Conservation (phyloP, 345 rosid genomes). For the Fremontodendron californicum region DNA sequence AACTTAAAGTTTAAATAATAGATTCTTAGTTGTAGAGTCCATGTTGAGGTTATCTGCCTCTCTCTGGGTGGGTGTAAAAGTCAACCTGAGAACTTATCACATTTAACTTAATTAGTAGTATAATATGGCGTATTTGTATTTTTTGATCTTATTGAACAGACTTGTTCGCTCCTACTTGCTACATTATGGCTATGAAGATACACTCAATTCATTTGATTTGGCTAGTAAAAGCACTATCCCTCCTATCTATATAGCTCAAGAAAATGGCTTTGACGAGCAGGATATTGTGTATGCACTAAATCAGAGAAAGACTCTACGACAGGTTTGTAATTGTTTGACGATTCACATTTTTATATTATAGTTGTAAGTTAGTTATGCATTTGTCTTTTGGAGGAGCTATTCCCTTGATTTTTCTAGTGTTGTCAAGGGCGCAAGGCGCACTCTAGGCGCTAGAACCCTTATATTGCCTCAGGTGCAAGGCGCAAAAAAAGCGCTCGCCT, state of each 20-base stretch:
- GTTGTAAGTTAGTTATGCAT: neutral
- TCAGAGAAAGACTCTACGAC: conserved; percentile 68
- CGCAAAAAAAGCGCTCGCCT: too few species aligned
- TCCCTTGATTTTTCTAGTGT: neutral
- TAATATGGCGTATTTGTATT: neutral
- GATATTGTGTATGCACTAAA: conserved; percentile 62
- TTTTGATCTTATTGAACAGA: conserved; percentile 38
- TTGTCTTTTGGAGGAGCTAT: neutral
- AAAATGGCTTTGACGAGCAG: conserved; percentile 59
- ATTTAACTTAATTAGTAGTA: neutral
- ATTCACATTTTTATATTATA: neutral
- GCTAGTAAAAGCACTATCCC: conserved; percentile 69
- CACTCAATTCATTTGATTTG: conserved; percentile 77
- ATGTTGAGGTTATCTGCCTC: neutral
- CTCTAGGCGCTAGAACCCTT: too few species aligned
- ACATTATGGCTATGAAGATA: conserved; percentile 92
- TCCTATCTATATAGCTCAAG: conserved; percentile 55
- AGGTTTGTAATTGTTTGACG: conserved; percentile 46
- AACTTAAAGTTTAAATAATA: neutral
- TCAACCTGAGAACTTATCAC: neutral
- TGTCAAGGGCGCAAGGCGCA: too few species aligned
- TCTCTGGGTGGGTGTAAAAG: neutral
- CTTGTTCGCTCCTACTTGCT: conserved; percentile 83
- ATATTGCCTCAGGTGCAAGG: too few species aligned
- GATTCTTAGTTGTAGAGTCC: neutral